Evolutionary conservation across 1,139 yeast genomes (phyloP).

Genomic region (Sugiyamaella xylanicola): DNA sequence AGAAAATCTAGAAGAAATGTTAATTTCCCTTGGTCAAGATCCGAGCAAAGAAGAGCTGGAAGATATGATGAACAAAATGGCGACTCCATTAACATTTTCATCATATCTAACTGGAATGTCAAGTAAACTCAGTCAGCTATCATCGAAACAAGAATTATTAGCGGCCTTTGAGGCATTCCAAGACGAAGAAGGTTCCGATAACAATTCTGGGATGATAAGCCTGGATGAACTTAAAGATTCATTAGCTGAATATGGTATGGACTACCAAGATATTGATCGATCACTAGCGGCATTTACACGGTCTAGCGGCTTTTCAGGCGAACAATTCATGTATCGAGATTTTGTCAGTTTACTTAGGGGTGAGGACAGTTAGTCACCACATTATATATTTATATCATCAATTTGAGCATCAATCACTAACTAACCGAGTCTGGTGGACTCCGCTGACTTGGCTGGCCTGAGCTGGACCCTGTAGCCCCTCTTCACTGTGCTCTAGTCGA

Average conservation of each 20-base stretch:
- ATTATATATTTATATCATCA: no score
- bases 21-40: conserved; percentile 53
- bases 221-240: conserved; percentile 53
- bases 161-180: conserved; percentile 66
- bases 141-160: conserved; percentile 60
- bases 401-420: no score
- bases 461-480: no score
- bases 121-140: conserved; percentile 56
- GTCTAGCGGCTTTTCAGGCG: conserved; percentile 56
- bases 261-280: conserved; percentile 53
- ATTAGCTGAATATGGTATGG: conserved; percentile 54
- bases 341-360: conserved; percentile 34
- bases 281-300: conserved; percentile 60
- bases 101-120: conserved; percentile 72
- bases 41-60: conserved; percentile 47
- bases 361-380: conserved; percentile 19
- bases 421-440: no score
- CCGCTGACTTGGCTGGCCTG: no score
- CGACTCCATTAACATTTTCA: conserved; percentile 66
- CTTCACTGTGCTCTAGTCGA: no score
- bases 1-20: conserved; percentile 60
- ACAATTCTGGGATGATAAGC: conserved; percentile 46
- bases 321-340: conserved; percentile 61
- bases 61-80: conserved; percentile 53
- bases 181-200: conserved; percentile 40